Evolutionary conservation across 306 rosid genomes (phyloP), one percentile per base, ranked within the genome.

Genomic region (Prinsepia uniflora): DNA sequence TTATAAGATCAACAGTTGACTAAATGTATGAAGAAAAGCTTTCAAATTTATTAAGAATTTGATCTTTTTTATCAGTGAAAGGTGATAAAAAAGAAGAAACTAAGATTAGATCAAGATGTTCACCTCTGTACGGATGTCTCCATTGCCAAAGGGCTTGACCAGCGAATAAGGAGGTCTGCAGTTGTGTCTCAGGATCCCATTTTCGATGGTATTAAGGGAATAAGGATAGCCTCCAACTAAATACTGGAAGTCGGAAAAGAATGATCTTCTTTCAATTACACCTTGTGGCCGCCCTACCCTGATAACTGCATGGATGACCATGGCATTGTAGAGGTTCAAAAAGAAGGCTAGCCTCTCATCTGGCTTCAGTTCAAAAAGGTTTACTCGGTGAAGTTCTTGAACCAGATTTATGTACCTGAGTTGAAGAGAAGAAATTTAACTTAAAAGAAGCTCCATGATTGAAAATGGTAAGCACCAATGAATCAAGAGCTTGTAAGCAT

Each of bases 271-370:
- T 76, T 95, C 96, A 36, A 91, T 83, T 13, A 87, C 71, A 63
- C 91, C 86, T 77, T 89, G 90, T 13, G 95, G 92, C 54, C 81
- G 73, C 58, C 99, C 99, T 49, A 84, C 58, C 42, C 83, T 83
- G 43, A 85, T 87, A 24, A 89, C 66, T 6, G 91, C 96, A 82
- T 95, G 99, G 72, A 95, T 91, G 43, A 87, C 92, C 97, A 91
- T 95, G 39, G 96, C 99, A 81, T 95, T 95, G 79, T 90, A 89
- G 78, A 95, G 75, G 89, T 95, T 91, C 76, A 95, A 57, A 86
- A 91, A 95, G 82, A 91, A 84, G 11, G 99, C 89, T 60, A 91
- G 87, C 81, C 74, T 89, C 81, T 87, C 96, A 74, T 87, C 78
- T 54, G 76, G 80, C 7, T 92, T 79, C 72, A 95, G 88, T 43